phyloP scores from a whole-genome alignment of 192 early-diverging fungal species.

The Podochytrium sp. region DNA sequence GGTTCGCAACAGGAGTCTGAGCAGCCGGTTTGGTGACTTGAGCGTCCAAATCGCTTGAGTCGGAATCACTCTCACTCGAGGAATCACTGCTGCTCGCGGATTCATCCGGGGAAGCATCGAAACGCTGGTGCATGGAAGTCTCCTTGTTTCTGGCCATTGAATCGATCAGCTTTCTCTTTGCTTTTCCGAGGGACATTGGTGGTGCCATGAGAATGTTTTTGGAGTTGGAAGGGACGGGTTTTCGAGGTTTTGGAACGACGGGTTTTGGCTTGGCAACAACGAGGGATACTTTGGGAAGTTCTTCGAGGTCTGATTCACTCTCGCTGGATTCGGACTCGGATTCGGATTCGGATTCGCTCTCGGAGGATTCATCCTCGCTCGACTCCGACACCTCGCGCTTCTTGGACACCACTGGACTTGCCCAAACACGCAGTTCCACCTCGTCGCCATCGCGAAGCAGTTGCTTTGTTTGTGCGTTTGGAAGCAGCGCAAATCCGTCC shows the following conservation, averaged over 20 bases:
- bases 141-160: slow-evolving; percentile 13
- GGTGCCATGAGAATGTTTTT: neutral
- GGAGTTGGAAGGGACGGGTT: neutral
- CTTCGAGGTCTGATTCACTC: neutral
- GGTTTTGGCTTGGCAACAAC: neutral
- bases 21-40: too few relatives aligned
- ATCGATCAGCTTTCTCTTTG: slow-evolving; percentile 12
- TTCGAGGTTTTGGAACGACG: neutral
- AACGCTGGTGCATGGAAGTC: neutral
- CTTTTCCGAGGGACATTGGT: slow-evolving; percentile 14
- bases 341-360: neutral
- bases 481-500: slow-evolving; percentile 19
- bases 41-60: too few relatives aligned
- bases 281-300: neutral
- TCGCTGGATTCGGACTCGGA: neutral
- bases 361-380: neutral
- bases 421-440: neutral
- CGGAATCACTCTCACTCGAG: too few relatives aligned
- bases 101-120: neutral
- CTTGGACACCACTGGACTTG: neutral
- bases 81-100: neutral
- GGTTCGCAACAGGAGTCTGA: too few relatives aligned
- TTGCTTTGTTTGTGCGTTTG: neutral
- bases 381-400: neutral
- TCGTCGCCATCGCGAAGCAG: slow-evolving; percentile 8